Evolutionary conservation across 2,329 filamentous ascomycete genomes (phyloP).

Genomic region (Tolypocladium nubicola): DNA sequence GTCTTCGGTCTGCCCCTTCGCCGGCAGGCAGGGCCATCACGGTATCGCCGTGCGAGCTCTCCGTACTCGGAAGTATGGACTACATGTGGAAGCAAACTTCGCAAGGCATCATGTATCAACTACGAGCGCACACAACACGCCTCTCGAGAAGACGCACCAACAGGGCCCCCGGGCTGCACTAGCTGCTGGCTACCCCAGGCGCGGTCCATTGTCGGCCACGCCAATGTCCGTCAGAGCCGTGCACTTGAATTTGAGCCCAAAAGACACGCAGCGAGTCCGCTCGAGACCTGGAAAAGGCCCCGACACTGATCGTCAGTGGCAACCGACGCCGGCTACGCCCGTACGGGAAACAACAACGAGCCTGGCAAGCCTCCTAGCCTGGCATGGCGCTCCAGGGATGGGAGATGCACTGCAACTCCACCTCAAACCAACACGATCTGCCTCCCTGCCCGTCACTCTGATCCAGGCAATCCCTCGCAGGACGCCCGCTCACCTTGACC

Average conservation of each 20-base stretch:
- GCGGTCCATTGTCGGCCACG: neutral
- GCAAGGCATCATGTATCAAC: neutral
- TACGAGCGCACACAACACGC: neutral
- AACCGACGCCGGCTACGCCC: neutral
- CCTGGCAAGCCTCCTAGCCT: neutral
- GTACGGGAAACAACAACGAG: neutral
- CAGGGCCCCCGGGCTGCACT: neutral
- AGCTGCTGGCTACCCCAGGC: neutral
- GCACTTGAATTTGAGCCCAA: neutral
- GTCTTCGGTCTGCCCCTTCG: neutral
- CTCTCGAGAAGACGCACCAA: neutral
- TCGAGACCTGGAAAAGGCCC: neutral
- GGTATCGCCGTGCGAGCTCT: neutral
- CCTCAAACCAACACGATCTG: neutral
- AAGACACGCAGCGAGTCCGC: neutral
- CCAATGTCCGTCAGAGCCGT: neutral
- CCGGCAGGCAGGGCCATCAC: neutral
- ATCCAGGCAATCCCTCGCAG: neutral
- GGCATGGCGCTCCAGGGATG: neutral
- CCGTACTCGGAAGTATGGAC: neutral
- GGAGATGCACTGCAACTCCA: neutral
- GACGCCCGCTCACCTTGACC: neutral
- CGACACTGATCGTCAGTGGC: neutral
- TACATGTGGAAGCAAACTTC: neutral
- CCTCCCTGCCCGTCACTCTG: neutral